Conservation (phyloP, 2,329 filamentous ascomycete genomes). For the Aquanectria penicillioides region DNA sequence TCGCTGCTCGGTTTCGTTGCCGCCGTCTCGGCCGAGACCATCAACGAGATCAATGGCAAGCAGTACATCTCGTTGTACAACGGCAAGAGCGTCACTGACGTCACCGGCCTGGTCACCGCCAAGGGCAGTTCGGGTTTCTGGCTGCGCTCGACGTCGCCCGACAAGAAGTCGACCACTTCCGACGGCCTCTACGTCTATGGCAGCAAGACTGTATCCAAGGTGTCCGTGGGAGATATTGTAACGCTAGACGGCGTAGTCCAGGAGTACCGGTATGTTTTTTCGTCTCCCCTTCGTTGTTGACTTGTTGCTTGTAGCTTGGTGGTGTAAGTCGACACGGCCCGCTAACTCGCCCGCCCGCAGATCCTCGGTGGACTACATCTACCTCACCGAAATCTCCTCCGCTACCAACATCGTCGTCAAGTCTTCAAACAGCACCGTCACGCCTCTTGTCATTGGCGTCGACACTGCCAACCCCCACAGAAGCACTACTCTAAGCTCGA, state of each 20-base stretch:
- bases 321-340: too few species aligned
- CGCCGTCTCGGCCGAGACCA: slow-evolving; percentile 54
- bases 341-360: slow-evolving; percentile 45
- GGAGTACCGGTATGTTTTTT: slow-evolving; percentile 60
- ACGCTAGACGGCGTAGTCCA: slow-evolving; percentile 67
- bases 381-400: slow-evolving; percentile 69
- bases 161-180: slow-evolving; percentile 66
- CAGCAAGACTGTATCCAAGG: slow-evolving; percentile 57
- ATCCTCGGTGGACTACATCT: slow-evolving; percentile 65
- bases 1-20: slow-evolving; percentile 37
- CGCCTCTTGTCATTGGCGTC: slow-evolving; percentile 69
- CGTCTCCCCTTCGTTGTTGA: background rate
- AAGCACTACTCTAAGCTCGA: slow-evolving; percentile 71
- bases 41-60: slow-evolving; percentile 73
- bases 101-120: slow-evolving; percentile 73
- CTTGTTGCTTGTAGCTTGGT: background rate
- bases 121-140: slow-evolving; percentile 71
- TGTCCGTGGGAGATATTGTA: slow-evolving; percentile 71
- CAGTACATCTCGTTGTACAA: slow-evolving; percentile 70
- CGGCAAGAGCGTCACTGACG: slow-evolving; percentile 64
- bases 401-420: slow-evolving; percentile 64
- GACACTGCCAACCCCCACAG: slow-evolving; percentile 68
- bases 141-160: slow-evolving; percentile 68
- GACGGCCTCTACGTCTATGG: slow-evolving; percentile 75
- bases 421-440: slow-evolving; percentile 63